These are phyloP conservation scores for Prunus salicina DNA, from an alignment of 306 rosid species.

Conservation along the genomic window DNA sequence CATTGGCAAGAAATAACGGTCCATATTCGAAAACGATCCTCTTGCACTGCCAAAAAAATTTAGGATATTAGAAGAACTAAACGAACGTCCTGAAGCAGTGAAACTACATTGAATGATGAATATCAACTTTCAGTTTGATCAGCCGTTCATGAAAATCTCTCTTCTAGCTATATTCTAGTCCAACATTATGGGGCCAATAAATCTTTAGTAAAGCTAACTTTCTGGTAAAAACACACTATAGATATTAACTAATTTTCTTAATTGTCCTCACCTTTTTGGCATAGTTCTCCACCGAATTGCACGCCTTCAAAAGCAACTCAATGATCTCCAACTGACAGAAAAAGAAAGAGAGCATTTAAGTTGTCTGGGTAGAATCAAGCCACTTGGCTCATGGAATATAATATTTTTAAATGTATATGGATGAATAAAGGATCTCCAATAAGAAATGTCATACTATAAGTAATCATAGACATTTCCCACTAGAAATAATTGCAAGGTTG, in stretches of 20 bases:
- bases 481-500: not conserved
- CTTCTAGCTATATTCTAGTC: not conserved
- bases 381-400: not conserved
- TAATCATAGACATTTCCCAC: not conserved
- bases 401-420: not conserved
- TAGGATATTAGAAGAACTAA: slow-evolving; percentile 1
- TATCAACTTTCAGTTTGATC: not conserved
- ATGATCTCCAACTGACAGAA: slow-evolving; percentile 63
- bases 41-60: slow-evolving; percentile 71
- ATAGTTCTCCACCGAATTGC: slow-evolving; percentile 54
- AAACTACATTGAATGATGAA: not conserved
- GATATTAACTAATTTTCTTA: not conserved
- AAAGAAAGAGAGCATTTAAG: slow-evolving; percentile 20
- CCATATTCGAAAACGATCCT: slow-evolving; percentile 68
- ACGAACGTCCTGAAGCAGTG: not conserved
- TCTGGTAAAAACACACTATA: not conserved
- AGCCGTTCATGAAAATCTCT: not conserved
- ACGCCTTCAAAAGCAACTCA: slow-evolving; percentile 69
- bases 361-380: slow-evolving; percentile 6
- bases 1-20: slow-evolving; percentile 54
- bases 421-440: not conserved
- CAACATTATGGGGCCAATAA: not conserved
- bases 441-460: not conserved
- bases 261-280: slow-evolving; percentile 49
- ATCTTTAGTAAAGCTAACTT: not conserved